A percentile compares a stretch with the other conserved stretches of the same genome.
These are phyloP conservation scores for Stygiomarasmius scandens DNA, from an alignment of 1,284 basidiomycete genomes.

Conservation along the genomic window DNA sequence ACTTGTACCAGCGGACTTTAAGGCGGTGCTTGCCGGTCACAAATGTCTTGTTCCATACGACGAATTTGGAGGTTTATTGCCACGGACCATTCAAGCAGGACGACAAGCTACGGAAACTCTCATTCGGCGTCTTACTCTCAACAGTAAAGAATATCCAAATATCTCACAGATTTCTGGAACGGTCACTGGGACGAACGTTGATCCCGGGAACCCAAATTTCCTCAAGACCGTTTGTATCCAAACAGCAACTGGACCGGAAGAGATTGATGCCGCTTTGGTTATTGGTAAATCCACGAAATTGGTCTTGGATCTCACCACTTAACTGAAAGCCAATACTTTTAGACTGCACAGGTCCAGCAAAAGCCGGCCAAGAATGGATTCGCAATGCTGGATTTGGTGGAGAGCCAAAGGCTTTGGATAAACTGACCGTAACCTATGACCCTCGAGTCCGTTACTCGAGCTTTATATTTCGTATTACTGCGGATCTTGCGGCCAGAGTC, in stretches of 20 bases:
- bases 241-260: background rate
- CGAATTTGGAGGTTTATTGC: slow-evolving; percentile 16
- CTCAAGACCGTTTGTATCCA: slow-evolving; percentile 18
- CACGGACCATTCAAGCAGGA: slow-evolving; percentile 21
- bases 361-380: slow-evolving; percentile 26
- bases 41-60: slow-evolving; percentile 15
- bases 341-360: slow-evolving; percentile 28
- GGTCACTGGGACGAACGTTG: slow-evolving; percentile 15
- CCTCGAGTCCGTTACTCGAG: slow-evolving; percentile 15
- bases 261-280: slow-evolving; percentile 20
- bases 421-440: slow-evolving; percentile 17
- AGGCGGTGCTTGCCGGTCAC: slow-evolving; percentile 17
- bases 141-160: slow-evolving; percentile 16
- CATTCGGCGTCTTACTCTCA: slow-evolving; percentile 19
- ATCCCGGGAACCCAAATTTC: slow-evolving; percentile 11
- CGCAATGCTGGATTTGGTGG: slow-evolving; percentile 14
- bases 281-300: no score
- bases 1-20: slow-evolving; percentile 17
- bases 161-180: slow-evolving; percentile 19
- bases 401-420: slow-evolving; percentile 12
- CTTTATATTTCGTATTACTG: slow-evolving; percentile 6
- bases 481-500: background rate
- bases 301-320: no score
- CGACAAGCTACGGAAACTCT: slow-evolving; percentile 28
- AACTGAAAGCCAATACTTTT: no score